phyloP scores from a whole-genome alignment of 768 basidiomycete species.

The Solioccasus polychromus region DNA sequence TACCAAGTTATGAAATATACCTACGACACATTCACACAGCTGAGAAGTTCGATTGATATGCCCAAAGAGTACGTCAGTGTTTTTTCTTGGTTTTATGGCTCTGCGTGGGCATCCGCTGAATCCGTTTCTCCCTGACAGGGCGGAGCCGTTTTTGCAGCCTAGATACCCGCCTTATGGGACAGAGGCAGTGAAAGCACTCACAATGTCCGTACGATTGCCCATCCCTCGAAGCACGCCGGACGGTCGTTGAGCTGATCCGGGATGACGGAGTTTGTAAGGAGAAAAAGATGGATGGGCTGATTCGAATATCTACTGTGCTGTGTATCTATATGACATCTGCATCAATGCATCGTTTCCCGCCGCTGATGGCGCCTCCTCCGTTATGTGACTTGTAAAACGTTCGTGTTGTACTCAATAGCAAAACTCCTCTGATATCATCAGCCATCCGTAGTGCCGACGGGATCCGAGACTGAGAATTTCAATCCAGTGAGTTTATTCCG shows the following conservation, averaged over 20 bases:
- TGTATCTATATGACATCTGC: no score
- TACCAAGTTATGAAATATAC: conserved; percentile 49
- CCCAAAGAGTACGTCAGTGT: conserved; percentile 48
- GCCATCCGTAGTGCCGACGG: no score
- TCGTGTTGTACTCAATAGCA: no score
- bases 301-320: no score
- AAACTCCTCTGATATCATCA: no score
- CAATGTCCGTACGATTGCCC: background rate
- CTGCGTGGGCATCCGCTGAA: conserved; percentile 3
- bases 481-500: no score
- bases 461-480: no score
- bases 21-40: conserved; percentile 54
- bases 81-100: background rate
- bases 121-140: conserved; percentile 10
- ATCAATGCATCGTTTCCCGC: no score
- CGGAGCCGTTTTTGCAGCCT: conserved; percentile 17
- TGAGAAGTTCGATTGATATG: conserved; percentile 48
- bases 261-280: no score
- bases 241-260: background rate
- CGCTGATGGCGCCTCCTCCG: no score
- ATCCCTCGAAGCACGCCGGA: conserved; percentile 18
- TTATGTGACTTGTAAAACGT: no score
- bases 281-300: no score
- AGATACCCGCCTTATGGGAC: conserved; percentile 25
- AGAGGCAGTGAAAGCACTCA: conserved; percentile 16